A percentile compares a stretch with the other conserved stretches of the same genome.
These are phyloP conservation scores for Cladosporium sp. DNA, from an alignment of 2,329 filamentous ascomycete species.

Conservation along the genomic window DNA sequence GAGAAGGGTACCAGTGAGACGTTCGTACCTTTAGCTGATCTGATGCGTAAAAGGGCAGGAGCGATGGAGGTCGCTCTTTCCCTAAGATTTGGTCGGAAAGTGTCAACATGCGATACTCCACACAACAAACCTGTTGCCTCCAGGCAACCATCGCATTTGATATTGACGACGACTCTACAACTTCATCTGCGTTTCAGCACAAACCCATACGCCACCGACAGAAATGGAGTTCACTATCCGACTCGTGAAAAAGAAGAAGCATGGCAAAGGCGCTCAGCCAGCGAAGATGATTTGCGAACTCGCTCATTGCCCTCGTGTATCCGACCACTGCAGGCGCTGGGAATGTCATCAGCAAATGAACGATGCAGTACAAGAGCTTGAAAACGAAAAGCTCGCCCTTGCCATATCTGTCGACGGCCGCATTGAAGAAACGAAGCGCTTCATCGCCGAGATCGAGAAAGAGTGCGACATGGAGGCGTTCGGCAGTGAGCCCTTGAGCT, in stretches of 20 bases:
- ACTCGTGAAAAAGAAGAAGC: not conserved
- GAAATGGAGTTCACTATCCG: not conserved
- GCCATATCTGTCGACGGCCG: not conserved
- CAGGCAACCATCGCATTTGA: not conserved
- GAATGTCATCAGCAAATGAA: not conserved
- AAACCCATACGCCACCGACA: not conserved
- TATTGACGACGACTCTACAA: not conserved
- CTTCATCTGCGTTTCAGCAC: not conserved
- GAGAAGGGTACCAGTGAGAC: no score
- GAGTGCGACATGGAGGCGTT: not conserved
- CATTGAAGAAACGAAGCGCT: not conserved
- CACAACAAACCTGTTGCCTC: not conserved
- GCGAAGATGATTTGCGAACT: not conserved
- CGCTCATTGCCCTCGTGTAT: not conserved
- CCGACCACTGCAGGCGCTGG: not conserved
- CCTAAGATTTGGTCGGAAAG: not conserved
- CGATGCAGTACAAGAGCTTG: not conserved
- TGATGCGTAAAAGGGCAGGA: not conserved
- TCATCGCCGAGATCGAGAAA: not conserved
- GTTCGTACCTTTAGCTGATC: not conserved
- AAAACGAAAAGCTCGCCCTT: not conserved
- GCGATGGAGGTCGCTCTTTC: not conserved
- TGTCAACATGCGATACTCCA: not conserved
- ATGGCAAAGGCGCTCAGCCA: not conserved
- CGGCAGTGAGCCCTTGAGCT: not conserved